phyloP scores from a whole-genome alignment of 2,329 filamentous ascomycete genomes.

The Epichloe sp. region DNA sequence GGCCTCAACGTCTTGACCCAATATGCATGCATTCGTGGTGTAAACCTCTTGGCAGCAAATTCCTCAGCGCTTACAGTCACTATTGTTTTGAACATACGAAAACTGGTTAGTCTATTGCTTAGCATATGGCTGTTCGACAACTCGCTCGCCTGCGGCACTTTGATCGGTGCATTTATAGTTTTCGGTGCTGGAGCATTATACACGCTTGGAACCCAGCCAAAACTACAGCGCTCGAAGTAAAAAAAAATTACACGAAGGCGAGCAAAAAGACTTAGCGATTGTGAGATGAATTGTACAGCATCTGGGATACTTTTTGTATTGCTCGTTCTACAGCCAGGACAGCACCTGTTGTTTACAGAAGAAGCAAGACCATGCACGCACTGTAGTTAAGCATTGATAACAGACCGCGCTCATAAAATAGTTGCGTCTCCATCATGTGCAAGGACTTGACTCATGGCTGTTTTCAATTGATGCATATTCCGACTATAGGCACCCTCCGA shows the following conservation, averaged over 20 bases:
- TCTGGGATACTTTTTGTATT: background rate
- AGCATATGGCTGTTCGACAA: constrained; percentile 96
- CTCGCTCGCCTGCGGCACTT: constrained; percentile 57
- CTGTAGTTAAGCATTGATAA: background rate
- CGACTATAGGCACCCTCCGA: constrained; percentile 15
- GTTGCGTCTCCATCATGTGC: background rate
- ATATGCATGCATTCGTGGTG: constrained; percentile 87
- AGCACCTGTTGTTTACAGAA: background rate
- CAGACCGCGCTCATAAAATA: background rate
- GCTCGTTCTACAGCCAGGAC: background rate
- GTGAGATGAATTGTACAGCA: background rate
- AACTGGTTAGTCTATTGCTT: constrained; percentile 77
- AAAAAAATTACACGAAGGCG: background rate
- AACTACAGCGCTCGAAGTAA: constrained; percentile 3
- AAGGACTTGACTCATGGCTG: background rate
- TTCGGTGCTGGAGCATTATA: constrained; percentile 89
- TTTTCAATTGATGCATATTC: constrained; percentile 12
- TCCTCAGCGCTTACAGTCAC: constrained; percentile 90
- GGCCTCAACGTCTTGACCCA: constrained; percentile 75
- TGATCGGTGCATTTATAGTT: constrained; percentile 71
- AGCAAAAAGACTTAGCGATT: background rate
- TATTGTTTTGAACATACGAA: constrained; percentile 89
- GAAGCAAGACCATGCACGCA: background rate
- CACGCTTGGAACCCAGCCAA: constrained; percentile 50
- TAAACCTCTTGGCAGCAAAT: constrained; percentile 82